A percentile compares a stretch with the other conserved stretches of the same genome.
phyloP scores from a whole-genome alignment of 257 asterid species.

The Rubia yunnanensis region DNA sequence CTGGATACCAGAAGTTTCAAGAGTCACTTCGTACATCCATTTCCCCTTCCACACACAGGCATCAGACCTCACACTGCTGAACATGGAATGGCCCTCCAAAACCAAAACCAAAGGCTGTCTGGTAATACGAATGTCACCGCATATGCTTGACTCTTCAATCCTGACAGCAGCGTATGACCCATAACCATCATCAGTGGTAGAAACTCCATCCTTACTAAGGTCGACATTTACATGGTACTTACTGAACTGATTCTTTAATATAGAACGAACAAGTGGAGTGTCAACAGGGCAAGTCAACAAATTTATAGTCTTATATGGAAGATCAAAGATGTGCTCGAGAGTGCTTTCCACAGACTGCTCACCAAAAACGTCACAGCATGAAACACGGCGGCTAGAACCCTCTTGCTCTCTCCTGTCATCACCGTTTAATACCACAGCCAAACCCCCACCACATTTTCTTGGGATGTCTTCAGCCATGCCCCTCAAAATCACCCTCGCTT shows the following conservation, averaged over 20 bases:
- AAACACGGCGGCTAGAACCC: constrained; percentile 56
- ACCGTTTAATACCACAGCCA: constrained; percentile 73
- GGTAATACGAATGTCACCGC: constrained; percentile 69
- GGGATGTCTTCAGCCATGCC: constrained; percentile 85
- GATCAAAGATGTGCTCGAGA: constrained; percentile 80
- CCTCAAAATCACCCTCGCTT: constrained; percentile 18
- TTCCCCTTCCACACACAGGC: constrained; percentile 94
- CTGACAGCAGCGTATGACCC: constrained; percentile 33
- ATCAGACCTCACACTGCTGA: constrained; percentile 81
- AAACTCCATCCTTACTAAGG: constrained; percentile 47
- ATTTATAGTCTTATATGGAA: constrained; percentile 58
- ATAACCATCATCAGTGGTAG: constrained; percentile 36
- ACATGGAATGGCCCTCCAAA: constrained; percentile 80
- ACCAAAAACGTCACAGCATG: constrained; percentile 76
- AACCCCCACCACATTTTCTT: constrained; percentile 62
- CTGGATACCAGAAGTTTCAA: constrained; percentile 87
- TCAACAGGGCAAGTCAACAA: constrained; percentile 49
- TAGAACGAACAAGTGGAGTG: constrained; percentile 36
- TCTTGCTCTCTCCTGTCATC: constrained; percentile 52
- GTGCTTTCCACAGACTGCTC: constrained; percentile 89
- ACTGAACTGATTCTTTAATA: constrained; percentile 50
- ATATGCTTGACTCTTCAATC: constrained; percentile 73
- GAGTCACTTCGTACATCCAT: constrained; percentile 97
- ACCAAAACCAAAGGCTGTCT: constrained; percentile 60
- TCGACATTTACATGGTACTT: constrained; percentile 35